phyloP scores from a whole-genome alignment of 2,329 filamentous ascomycete genomes.

The Phoma sp. region DNA sequence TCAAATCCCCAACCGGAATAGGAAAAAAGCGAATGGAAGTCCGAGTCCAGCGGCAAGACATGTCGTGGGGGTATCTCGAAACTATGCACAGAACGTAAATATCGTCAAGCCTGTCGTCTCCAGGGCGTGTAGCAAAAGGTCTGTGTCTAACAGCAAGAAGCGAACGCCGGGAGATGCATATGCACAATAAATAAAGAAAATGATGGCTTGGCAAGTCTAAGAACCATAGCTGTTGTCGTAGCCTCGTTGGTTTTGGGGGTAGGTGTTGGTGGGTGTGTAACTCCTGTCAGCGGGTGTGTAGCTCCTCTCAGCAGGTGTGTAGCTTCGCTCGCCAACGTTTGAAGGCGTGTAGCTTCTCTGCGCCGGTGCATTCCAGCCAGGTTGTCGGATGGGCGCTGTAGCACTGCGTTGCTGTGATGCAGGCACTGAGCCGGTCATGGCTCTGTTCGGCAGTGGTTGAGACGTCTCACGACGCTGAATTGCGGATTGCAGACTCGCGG shows the following conservation, averaged over 20 bases:
- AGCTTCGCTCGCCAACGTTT: slow-evolving; percentile 6
- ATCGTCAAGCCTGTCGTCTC: slow-evolving; percentile 18
- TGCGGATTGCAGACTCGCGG: slow-evolving; percentile 42
- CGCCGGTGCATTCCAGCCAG: slow-evolving; percentile 30
- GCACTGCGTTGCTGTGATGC: slow-evolving; percentile 40
- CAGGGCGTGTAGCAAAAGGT: slow-evolving; percentile 1
- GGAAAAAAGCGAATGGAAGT: slow-evolving; percentile 40
- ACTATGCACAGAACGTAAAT: slow-evolving; percentile 20
- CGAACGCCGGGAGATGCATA: slow-evolving; percentile 27
- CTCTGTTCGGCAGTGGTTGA: slow-evolving; percentile 39
- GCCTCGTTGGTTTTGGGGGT: slow-evolving; percentile 24
- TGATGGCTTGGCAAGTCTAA: background rate
- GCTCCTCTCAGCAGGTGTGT: slow-evolving; percentile 11
- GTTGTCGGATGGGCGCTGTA: slow-evolving; percentile 43
- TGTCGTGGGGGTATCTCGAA: slow-evolving; percentile 42
- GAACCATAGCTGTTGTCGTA: slow-evolving; percentile 30
- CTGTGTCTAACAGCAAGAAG: slow-evolving; percentile 29
- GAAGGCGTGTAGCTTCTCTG: slow-evolving; percentile 32
- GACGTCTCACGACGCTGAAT: slow-evolving; percentile 47
- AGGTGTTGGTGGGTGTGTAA: slow-evolving; percentile 15
- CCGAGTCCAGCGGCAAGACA: slow-evolving; percentile 38
- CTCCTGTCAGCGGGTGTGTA: slow-evolving; percentile 7
- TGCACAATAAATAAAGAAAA: background rate
- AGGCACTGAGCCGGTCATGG: slow-evolving; percentile 29
- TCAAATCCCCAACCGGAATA: background rate